phyloP scores from a whole-genome alignment of 1,284 basidiomycete species.

The Trichosporon asahii region DNA sequence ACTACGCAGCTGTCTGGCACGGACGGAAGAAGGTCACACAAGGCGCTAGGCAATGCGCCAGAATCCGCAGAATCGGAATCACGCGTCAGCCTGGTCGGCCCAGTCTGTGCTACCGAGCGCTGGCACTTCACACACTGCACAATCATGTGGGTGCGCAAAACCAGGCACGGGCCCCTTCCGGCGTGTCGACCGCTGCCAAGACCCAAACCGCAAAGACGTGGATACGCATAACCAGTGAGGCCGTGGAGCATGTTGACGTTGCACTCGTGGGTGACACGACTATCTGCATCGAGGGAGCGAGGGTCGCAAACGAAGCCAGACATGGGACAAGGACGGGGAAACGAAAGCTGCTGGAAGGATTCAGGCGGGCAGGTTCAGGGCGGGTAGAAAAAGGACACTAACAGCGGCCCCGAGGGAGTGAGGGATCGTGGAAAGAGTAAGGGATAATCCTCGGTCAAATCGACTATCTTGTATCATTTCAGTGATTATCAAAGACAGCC shows the following conservation, averaged over 20 bases:
- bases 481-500: background rate
- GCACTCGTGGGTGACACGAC: background rate
- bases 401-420: background rate
- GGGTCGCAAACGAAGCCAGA: background rate
- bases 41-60: background rate
- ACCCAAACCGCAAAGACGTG: background rate
- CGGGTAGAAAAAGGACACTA: background rate
- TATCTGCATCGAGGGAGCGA: too few species aligned
- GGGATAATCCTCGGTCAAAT: conserved; percentile 9
- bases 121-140: background rate
- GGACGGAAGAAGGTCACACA: background rate
- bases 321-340: background rate
- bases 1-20: background rate
- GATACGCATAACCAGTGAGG: background rate
- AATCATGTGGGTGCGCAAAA: background rate
- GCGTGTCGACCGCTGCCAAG: background rate
- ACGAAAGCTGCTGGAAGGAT: background rate
- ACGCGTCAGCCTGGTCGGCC: background rate
- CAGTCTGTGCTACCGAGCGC: background rate
- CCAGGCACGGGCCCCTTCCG: background rate
- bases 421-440: background rate
- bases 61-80: background rate
- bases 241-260: too few species aligned
- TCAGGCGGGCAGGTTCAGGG: background rate
- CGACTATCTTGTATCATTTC: conserved; percentile 6